Base-by-base conservation (phyloP, 148 eudicot species). In the Amaranthus palmeri region DNA sequence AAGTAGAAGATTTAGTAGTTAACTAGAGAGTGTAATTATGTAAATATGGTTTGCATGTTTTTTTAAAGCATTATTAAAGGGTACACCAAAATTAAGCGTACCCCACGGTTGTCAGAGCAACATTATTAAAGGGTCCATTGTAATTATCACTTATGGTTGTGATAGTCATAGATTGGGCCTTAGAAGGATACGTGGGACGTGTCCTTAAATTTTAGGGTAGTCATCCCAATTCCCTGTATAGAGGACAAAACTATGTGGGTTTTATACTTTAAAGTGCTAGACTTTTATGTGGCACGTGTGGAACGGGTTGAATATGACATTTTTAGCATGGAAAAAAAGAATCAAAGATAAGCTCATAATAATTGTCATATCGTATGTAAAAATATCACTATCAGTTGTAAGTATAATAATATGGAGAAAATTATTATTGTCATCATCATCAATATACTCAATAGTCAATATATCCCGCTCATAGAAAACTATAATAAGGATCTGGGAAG, bases 31-130 rank as follows among this genome's bases (percentile, higher is more conserved):
- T 8, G 12, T 7, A 76, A 67, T 63, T 59, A 70, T 65, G 10
- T 60, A 44, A n/a, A 47, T 64, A 17, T 68, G 68, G 70, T 70
- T 12, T 69, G 46, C 51, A 56, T 65, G 69, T 57, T 9, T 45
- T 45, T 59, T n/a, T 7, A 44, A 55, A 72, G 61, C 61, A 61
- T 61, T n/a, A 47, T 36, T 14, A 14, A 46, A 18, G 3, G n/a
- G 25, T 1, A 18, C 14, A 49, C 47, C 54, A 11, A 10, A 42
- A 42, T 67, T 5, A 14, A 47, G 8, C 0, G 46, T 43, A 10
- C 9, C 53, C 68, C 68, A 75, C 61, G 14, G 46, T 11, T 12
- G 15, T 14, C 11, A 48, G 42, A 3, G 53, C 50, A 63, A 73
- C 61, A 55, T 49, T 65, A 54, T 12, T 54, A 2, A 10, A 14